Conservation (phyloP, 805 yeast genomes). For the Saccharomycopsis amapae region DNA sequence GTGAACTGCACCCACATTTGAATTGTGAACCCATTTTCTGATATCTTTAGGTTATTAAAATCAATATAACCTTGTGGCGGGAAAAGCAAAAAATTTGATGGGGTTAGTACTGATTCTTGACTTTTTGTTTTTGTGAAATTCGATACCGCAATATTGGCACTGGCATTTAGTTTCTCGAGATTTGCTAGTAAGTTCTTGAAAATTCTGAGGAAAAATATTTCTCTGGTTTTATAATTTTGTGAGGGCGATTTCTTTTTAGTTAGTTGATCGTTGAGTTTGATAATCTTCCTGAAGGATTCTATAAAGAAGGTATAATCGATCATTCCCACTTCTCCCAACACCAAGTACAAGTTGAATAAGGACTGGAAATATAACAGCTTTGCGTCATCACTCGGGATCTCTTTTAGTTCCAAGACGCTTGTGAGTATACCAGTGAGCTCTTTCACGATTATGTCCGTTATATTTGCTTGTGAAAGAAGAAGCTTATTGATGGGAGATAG, state of each 20-base stretch:
- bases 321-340: conserved; percentile 14
- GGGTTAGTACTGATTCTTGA: conserved; percentile 1
- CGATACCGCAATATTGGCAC: conserved; percentile 8
- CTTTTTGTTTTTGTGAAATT: conserved; percentile 6
- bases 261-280: conserved; percentile 9
- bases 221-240: neutral
- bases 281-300: conserved; percentile 8
- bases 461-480: conserved; percentile 8
- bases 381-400: neutral
- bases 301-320: conserved; percentile 9
- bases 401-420: neutral
- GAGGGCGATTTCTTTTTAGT: too few relatives aligned
- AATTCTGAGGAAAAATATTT: conserved; percentile 3
- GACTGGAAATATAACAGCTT: conserved; percentile 5
- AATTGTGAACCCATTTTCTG: conserved; percentile 28
- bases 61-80: conserved; percentile 1
- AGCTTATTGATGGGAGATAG: conserved; percentile 13
- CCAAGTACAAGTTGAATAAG: conserved; percentile 12
- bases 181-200: conserved; percentile 6
- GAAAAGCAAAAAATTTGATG: conserved; percentile 17
- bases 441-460: conserved; percentile 8
- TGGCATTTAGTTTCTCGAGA: conserved; percentile 4
- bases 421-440: conserved; percentile 1
- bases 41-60: conserved; percentile 12
- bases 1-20: conserved; percentile 36